Conservation (phyloP, 495 filamentous ascomycete genomes). For the Mytilinidion resinicola region DNA sequence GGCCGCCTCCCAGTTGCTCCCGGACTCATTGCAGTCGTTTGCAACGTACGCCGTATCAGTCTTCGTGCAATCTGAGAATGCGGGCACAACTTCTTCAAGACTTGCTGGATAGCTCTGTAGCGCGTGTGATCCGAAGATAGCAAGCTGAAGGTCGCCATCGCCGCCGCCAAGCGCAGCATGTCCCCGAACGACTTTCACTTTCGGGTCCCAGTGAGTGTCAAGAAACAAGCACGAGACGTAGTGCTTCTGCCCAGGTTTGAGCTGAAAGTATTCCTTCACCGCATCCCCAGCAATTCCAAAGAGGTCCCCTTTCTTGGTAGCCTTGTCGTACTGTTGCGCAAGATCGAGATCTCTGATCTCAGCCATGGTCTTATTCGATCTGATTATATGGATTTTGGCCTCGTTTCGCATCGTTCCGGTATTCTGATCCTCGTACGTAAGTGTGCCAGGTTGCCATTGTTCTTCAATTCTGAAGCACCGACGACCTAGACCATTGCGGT, state of each 20-base stretch:
- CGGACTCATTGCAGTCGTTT: slow-evolving; percentile 77
- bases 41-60: slow-evolving; percentile 75
- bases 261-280: slow-evolving; percentile 66
- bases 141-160: slow-evolving; percentile 66
- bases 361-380: slow-evolving; percentile 72
- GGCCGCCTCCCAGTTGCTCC: slow-evolving; percentile 85
- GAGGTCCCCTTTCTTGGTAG: slow-evolving; percentile 61
- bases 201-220: slow-evolving; percentile 80
- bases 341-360: slow-evolving; percentile 72
- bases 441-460: slow-evolving; percentile 77
- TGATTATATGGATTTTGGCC: slow-evolving; percentile 77
- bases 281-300: slow-evolving; percentile 71
- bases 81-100: slow-evolving; percentile 78
- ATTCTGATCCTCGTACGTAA: slow-evolving; percentile 63
- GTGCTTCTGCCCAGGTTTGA: slow-evolving; percentile 66
- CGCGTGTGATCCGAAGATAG: slow-evolving; percentile 83
- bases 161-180: slow-evolving; percentile 75
- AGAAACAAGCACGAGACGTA: slow-evolving; percentile 80
- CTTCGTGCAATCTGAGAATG: slow-evolving; percentile 80
- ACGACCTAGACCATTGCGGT: slow-evolving; percentile 73
- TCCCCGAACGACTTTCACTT: slow-evolving; percentile 59
- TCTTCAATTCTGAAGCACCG: slow-evolving; percentile 86
- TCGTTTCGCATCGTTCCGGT: slow-evolving; percentile 74
- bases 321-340: slow-evolving; percentile 72
- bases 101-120: slow-evolving; percentile 79